Base-by-base conservation (phyloP, 1,139 yeast genomes). In the Debaryomyces sp. region DNA sequence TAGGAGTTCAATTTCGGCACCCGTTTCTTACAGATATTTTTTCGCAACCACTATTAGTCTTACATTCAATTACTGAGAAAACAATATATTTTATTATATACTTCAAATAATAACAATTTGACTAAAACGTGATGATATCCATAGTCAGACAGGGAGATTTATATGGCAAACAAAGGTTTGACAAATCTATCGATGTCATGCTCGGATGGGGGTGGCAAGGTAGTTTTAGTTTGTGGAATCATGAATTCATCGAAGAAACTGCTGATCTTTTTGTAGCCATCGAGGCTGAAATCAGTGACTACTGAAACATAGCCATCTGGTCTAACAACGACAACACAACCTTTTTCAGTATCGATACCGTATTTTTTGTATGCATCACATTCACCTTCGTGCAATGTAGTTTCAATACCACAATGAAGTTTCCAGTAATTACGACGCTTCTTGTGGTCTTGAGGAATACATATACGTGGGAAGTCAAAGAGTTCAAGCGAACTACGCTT, bases 271-370 rank as follows among this genome's bases (percentile, higher is more conserved):
- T 54, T 46, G 41, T 62, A 55, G 17, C 68, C 68, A 9, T 46
- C 48, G 15, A 41, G 39, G 13, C 46, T 46, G 40, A 50, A 55
- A 24, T 56, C 59, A 15, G 61, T 52, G 17, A 66, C 66, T 26
- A 53, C 40, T 15, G 71, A 60, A 26, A 68, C 66, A 45, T 69
- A 67, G 3, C 71, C 70, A 55, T 69, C 74, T n/a, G 74, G 74
- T 39, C 74, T 55, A 15, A 66, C 51, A 26, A 69, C 64, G 22
- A 66, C 44, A 27, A 69, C 47, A 10, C 64, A 62, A 18, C 72
- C 70, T 7, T 49, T 51, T 22, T 56, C 45, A 13, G 59, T 56
- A 43, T 62, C 61, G 37, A 67, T 58, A 5, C 70, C 72, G 44
- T 57, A 67, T 47, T 56, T 52, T 18, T 52, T 54, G 49, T 66